Percentiles rank a stretch among this genome's conserved stretches.
phyloP scores from a whole-genome alignment of 306 rosid species.

The Delonix regia region DNA sequence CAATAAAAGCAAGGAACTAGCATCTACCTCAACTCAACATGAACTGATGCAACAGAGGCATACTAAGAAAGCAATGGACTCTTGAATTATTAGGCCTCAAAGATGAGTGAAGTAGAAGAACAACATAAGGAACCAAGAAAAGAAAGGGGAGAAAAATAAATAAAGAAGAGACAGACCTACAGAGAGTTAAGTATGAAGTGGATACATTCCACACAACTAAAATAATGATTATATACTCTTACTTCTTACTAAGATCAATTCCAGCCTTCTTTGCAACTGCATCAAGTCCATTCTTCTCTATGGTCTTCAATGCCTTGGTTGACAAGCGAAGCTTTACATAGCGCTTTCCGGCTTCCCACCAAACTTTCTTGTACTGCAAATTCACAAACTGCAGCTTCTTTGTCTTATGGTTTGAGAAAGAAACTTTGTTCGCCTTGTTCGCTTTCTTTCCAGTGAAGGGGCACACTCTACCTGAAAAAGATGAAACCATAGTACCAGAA shows the following conservation, averaged over 20 bases:
- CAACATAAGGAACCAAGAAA: background rate
- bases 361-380: constrained; percentile 85
- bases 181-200: constrained; percentile 15
- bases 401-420: constrained; percentile 86
- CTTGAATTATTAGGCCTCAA: background rate
- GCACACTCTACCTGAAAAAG: constrained; percentile 69
- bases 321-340: constrained; percentile 83
- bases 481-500: constrained; percentile 1
- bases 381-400: constrained; percentile 87
- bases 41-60: background rate
- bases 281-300: constrained; percentile 91
- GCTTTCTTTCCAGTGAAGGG: constrained; percentile 92
- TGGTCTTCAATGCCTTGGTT: constrained; percentile 88
- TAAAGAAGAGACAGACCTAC: background rate
- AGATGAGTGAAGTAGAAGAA: background rate
- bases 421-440: constrained; percentile 78
- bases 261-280: constrained; percentile 96
- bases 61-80: background rate
- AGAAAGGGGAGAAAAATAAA: background rate
- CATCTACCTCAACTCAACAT: background rate
- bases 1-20: background rate
- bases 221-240: constrained; percentile 34
- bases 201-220: constrained; percentile 23
- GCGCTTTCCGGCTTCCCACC: constrained; percentile 98
- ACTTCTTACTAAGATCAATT: constrained; percentile 76